A percentile compares a stretch with the other conserved stretches of the same genome.
Conservation (phyloP, 352 stramenopile genomes). For the Phytophthora citricola region DNA sequence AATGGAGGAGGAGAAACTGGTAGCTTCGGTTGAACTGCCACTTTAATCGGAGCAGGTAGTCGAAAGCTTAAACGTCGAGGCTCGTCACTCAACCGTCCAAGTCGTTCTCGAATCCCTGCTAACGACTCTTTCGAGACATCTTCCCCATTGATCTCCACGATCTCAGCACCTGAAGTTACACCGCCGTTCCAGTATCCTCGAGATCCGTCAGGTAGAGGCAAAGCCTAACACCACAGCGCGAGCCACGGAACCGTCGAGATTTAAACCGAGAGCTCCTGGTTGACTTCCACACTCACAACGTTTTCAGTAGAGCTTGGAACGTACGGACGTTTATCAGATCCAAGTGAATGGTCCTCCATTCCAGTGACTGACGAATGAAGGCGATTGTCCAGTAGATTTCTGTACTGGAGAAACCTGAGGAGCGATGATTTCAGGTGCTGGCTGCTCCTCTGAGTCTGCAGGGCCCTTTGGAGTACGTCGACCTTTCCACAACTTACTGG, state of each 20-base stretch:
- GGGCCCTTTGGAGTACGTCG: constrained; percentile 6
- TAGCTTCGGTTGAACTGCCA: constrained; percentile 4
- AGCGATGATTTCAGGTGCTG: background rate
- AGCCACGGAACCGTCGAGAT: constrained; percentile 49
- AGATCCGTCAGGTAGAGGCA: constrained; percentile 57
- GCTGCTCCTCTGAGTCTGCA: background rate
- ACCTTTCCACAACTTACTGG: constrained; percentile 12
- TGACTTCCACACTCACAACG: constrained; percentile 58
- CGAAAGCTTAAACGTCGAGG: constrained; percentile 56
- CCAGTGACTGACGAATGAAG: constrained; percentile 41
- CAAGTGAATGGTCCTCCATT: constrained; percentile 21
- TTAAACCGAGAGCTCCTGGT: constrained; percentile 61
- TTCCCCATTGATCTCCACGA: constrained; percentile 71
- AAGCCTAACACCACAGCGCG: constrained; percentile 71
- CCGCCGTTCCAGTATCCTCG: too few species aligned
- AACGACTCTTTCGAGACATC: constrained; percentile 58
- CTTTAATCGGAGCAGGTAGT: constrained; percentile 31
- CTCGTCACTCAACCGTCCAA: constrained; percentile 41
- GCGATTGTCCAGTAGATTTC: constrained; percentile 2
- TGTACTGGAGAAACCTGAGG: background rate
- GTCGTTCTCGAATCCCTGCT: constrained; percentile 48
- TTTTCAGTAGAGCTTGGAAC: constrained; percentile 23
- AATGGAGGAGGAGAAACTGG: background rate
- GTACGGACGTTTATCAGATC: constrained; percentile 15
- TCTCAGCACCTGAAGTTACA: constrained; percentile 48